Evolutionary conservation across 129 eudicot species (phyloP), one percentile per base, ranked within the genome.

Genomic region (Silybum marianum): DNA sequence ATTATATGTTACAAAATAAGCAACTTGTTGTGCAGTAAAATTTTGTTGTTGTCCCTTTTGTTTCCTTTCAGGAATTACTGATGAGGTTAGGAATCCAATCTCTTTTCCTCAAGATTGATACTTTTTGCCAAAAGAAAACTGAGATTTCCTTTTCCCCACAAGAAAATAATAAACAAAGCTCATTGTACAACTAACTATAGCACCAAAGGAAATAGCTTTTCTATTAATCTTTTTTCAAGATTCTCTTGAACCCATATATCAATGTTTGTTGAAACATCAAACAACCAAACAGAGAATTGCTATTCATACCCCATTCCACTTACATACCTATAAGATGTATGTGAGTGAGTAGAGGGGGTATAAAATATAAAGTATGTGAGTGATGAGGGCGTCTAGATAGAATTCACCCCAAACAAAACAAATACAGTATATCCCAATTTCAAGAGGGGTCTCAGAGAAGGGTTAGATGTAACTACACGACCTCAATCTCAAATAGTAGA

Each of bases 21-120:
- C 79, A 76, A 65, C 14, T 42, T 51, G 77, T 28, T 28, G 83
- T 67, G 44, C 76, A 78, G 79, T 32, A 72, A 72, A 38, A 16
- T 44, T 78, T 83, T 83, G 74, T 78, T 74, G 38, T 80, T 80
- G 85, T 42, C 81, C 74, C 81, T 82, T 48, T 78, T 74, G 75
- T 13, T 74, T 72, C 71, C 68, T 39, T 28, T 10, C 9, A 72
- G 65, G 81, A 76, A 46, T 71, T 69, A 34, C 72, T 40, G 75
- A 75, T 25, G 39, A 69, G 80, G 79, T 77, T 80, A 73, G 39
- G 84, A 44, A 44, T 80, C 85, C 66, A 63, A 28, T 67, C 60
- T 62, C 14, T 77, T 69, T 78, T 40, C 54, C 60, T 68, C 21
- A 25, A 68, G 69, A 68, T 78, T 74, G 54, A 72, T 58, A 65